phyloP scores from a whole-genome alignment of 2,329 filamentous ascomycete genomes.

The Myriangium duriaei region DNA sequence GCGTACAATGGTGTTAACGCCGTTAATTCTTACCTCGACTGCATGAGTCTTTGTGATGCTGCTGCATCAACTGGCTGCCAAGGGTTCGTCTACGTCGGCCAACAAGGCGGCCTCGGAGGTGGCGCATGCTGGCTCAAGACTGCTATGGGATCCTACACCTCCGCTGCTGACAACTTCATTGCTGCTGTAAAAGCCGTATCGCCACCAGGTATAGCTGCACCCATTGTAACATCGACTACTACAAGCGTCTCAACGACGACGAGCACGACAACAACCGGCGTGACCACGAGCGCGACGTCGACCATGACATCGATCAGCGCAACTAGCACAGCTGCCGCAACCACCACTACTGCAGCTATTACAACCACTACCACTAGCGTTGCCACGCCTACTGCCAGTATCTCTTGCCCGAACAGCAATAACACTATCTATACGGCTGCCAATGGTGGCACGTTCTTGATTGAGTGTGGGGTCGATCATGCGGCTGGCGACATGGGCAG shows the following conservation, averaged over 20 bases:
- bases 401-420: slow-evolving; percentile 20
- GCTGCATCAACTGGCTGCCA: slow-evolving; percentile 9
- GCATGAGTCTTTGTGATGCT: slow-evolving; percentile 12
- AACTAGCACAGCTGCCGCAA: slow-evolving; percentile 9
- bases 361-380: slow-evolving; percentile 10
- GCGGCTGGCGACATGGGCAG: slow-evolving; percentile 17
- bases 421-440: slow-evolving; percentile 14
- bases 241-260: slow-evolving; percentile 4
- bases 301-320: slow-evolving; percentile 11
- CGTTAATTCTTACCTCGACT: slow-evolving; percentile 12
- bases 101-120: slow-evolving; percentile 12
- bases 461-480: slow-evolving; percentile 21
- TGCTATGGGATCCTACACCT: slow-evolving; percentile 9
- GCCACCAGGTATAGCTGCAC: too few relatives aligned
- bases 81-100: slow-evolving; percentile 14
- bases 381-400: slow-evolving; percentile 10
- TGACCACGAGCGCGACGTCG: slow-evolving; percentile 3
- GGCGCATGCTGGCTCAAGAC: slow-evolving; percentile 17
- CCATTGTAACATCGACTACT: neutral
- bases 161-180: slow-evolving; percentile 9
- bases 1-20: slow-evolving; percentile 11
- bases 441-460: slow-evolving; percentile 16
- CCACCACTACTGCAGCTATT: neutral
- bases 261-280: slow-evolving; percentile 5
- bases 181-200: slow-evolving; percentile 10